Conservation (phyloP, 768 basidiomycete genomes). For the Sporobolomyces phaffii region DNA sequence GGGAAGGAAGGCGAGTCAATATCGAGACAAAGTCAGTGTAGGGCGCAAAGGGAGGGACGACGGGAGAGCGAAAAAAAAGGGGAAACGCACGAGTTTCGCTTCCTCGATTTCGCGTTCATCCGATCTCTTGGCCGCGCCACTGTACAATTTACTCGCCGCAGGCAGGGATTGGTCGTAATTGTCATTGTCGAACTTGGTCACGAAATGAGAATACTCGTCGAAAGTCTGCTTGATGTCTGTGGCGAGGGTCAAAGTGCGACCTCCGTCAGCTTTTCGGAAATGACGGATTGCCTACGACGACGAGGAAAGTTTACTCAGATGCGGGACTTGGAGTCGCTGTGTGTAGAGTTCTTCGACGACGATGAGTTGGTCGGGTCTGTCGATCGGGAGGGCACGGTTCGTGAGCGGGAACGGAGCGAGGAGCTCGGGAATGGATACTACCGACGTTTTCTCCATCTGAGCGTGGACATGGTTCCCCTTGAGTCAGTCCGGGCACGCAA, state of each 20-base stretch:
- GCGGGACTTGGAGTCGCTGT: constrained; percentile 67
- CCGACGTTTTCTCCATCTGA: constrained; percentile 25
- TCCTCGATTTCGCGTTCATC: constrained; percentile 32
- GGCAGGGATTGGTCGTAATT: constrained; percentile 74
- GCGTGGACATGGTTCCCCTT: no score
- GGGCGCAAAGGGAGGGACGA: not conserved
- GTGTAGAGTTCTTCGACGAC: constrained; percentile 59
- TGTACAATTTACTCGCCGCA: constrained; percentile 65
- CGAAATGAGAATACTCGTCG: constrained; percentile 81
- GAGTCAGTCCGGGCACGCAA: no score
- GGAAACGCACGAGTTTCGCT: constrained; percentile 27
- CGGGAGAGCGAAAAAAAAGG: not conserved
- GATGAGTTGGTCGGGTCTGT: constrained; percentile 52
- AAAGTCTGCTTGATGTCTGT: constrained; percentile 63
- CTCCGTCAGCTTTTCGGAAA: no score
- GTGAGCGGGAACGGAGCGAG: not conserved
- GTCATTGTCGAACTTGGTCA: constrained; percentile 66
- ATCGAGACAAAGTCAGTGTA: no score
- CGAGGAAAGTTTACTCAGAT: constrained; percentile 56
- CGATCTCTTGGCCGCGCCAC: constrained; percentile 31
- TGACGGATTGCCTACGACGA: no score
- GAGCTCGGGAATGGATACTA: not conserved
- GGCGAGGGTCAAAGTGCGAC: constrained; percentile 52
- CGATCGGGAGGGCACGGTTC: not conserved
- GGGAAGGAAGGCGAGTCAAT: no score